These are phyloP conservation scores for Eucalyptus leucophloia DNA, from an alignment of 345 rosid species.

Conservation along the genomic window DNA sequence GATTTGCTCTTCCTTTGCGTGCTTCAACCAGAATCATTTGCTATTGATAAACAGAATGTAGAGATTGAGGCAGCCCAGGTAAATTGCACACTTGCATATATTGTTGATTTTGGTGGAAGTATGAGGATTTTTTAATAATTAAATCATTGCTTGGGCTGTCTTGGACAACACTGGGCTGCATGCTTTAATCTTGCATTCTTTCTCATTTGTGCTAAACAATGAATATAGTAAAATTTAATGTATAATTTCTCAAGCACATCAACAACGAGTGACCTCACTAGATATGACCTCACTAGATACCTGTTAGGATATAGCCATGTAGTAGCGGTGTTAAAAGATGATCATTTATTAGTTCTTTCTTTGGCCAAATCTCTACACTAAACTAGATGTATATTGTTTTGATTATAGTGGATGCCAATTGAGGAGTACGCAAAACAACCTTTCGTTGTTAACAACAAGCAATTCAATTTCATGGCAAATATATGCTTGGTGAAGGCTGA, in stretches of 20 bases:
- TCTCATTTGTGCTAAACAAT: neutral
- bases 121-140: neutral
- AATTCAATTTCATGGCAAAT: no score
- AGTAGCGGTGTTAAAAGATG: no score
- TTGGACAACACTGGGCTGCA: neutral
- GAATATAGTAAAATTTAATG: neutral
- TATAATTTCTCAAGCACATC: neutral
- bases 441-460: no score
- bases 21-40: conserved; percentile 12
- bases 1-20: conserved; percentile 27
- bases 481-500: no score
- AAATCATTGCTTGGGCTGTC: neutral
- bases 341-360: no score
- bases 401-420: no score
- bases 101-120: neutral
- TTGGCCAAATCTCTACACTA: no score
- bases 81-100: neutral
- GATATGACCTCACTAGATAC: neutral
- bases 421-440: no score
- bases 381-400: no score
- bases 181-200: neutral
- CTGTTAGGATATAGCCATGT: neutral
- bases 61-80: conserved; percentile 29
- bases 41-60: conserved; percentile 10
- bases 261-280: neutral